Conservation (phyloP, 768 basidiomycete genomes). For the Lentinula edodes region DNA sequence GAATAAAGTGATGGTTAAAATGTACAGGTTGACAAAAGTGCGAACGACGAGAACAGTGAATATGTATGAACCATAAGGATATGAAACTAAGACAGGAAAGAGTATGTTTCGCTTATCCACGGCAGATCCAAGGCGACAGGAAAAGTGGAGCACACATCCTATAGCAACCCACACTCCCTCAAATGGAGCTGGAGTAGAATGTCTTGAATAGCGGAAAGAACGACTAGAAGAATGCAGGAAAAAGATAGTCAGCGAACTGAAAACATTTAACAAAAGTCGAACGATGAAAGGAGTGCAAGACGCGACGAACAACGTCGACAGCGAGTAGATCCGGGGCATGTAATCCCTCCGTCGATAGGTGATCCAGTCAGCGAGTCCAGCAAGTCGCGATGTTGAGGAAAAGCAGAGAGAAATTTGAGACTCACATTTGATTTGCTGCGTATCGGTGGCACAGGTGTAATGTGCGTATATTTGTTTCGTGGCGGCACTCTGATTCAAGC, state of each 20-base stretch:
- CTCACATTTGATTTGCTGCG: slow-evolving; percentile 87
- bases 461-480: slow-evolving; percentile 89
- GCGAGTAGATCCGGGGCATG: no score
- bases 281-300: not conserved
- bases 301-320: no score
- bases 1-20: no score
- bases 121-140: not conserved
- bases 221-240: slow-evolving; percentile 34
- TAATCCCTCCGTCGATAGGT: not conserved
- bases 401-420: not conserved
- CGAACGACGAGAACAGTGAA: no score
- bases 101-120: no score
- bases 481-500: slow-evolving; percentile 83
- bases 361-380: not conserved
- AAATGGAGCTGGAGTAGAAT: slow-evolving; percentile 83
- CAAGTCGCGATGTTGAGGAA: no score
- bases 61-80: no score
- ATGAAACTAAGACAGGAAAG: no score
- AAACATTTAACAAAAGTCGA: no score
- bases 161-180: slow-evolving; percentile 81
- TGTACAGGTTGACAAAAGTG: no score
- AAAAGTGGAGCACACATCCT: slow-evolving; percentile 7
- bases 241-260: no score
- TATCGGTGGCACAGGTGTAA: slow-evolving; percentile 94
- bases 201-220: slow-evolving; percentile 83